Evolutionary conservation across 2,329 filamentous ascomycete genomes (phyloP), one percentile per base, ranked within the genome.

Genomic region (Juglanconis oblonga): DNA sequence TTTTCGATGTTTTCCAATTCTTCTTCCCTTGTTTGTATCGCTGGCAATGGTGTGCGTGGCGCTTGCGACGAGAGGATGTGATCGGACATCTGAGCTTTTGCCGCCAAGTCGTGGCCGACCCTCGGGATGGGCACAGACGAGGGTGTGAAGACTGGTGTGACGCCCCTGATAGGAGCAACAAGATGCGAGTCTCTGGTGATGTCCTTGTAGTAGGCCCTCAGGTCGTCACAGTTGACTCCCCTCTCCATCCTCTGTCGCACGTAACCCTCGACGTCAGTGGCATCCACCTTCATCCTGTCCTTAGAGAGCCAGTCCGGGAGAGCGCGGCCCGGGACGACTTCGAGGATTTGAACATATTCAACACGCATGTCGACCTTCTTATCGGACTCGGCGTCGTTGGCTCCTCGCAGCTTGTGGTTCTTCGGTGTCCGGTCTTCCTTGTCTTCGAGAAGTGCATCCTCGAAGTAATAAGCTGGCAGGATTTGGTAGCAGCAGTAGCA

Each of bases 321-420:
- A 6, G 14, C 38, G 2, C 35, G 36, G 6, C 44, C 38, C 2
- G 57, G 38, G n/a, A 32, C 32, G 14, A 50, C 13, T 9, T 45
- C 54, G 4, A 60, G 36, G n/a, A 62, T 52, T 32, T 57, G 61
- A 5, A 57, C 61, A 49, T 62, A 60, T 42, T 57, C 57, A 2
- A 62, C 61, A 4, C 61, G 61, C 50, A 53, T 57, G 36, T 62
- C 61, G 13, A 59, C 36, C 13, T 62, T 62, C 38, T 62, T 62
- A 6, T 60, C 61, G 5, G 57, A 17, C 7, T 57, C 52, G 35
- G 38, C 54, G 10, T 14, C 9, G 14, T 48, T 48, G 29, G 55
- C 35, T 2, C 17, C 45, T 32, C 14, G 42, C 52, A 48, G 47
- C 45, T 60, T 60, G 36, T 62, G 55, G 11, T 40, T 29, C 38